Evolutionary conservation across 352 stramenopile species (phyloP), one percentile per base, ranked within the genome.

Genomic region (Peronospora belbahrii): DNA sequence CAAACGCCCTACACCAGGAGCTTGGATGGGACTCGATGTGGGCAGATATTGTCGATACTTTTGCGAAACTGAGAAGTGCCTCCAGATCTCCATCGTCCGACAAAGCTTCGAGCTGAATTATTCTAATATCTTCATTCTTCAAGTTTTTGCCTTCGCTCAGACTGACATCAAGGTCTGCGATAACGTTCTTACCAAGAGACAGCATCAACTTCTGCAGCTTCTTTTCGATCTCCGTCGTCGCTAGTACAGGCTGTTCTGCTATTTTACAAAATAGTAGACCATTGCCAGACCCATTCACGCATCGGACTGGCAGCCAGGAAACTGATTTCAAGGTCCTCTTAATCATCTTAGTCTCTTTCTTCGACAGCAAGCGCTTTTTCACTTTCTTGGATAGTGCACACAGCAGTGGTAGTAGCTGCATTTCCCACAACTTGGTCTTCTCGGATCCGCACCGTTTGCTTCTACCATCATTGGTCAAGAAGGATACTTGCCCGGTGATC

Each of bases 271-370:
- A 56, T 19, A 41, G 19, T 10, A 52, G 15, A 13, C 20, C 51
- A 49, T 24, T 48, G 30, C 18, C 32, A 33, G 1, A 20, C 13
- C 17, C 43, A 32, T 36, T 30, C 14, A 69, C 13, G 18, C 42
- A 45, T 27, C 46, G 60, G 6, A 56, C 62, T 35, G 65, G 65
- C 7, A 82, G 28, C 70, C 70, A 82, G 13, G 42, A 23, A 4
- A 40, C 56, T 0, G 44, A 22, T 41, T 77, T 82, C 6, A 82
- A 44, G 0, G 49, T 56, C 30, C 73, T 83, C 24, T 73, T 74
- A 6, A 84, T 55, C 22, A 44, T 42, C 13, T 74, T 75, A 0
- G 47, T 27, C 14, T 86, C 72, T 0, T 52, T 31, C 6, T 69
- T 76, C 2, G 58, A 55, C 20, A 84, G 28, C 6, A 66, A 66